Conservation (phyloP, 306 rosid species). For the Oemleria cerasiformis region DNA sequence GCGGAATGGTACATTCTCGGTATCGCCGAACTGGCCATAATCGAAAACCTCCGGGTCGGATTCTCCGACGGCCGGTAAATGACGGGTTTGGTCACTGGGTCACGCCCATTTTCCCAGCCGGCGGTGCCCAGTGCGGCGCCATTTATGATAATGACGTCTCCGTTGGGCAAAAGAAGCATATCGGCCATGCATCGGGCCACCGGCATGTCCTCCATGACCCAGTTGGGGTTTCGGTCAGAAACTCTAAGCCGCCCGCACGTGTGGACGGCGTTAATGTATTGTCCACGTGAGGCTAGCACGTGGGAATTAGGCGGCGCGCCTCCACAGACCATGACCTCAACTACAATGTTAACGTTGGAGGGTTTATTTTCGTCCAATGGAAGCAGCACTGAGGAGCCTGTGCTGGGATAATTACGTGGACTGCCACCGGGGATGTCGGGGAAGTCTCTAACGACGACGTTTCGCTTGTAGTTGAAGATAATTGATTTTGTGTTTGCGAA, state of each 20-base stretch:
- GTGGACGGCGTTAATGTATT: slow-evolving; percentile 30
- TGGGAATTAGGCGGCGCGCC: slow-evolving; percentile 55
- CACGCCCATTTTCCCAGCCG: slow-evolving; percentile 59
- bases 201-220: slow-evolving; percentile 77
- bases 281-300: slow-evolving; percentile 21
- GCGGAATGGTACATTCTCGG: slow-evolving; percentile 73
- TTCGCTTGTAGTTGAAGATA: slow-evolving; percentile 46
- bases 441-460: slow-evolving; percentile 46
- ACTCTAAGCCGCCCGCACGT: slow-evolving; percentile 57
- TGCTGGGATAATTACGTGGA: slow-evolving; percentile 77
- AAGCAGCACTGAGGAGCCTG: slow-evolving; percentile 74
- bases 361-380: slow-evolving; percentile 55
- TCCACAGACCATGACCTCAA: slow-evolving; percentile 64
- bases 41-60: slow-evolving; percentile 8
- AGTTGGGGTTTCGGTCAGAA: slow-evolving; percentile 39
- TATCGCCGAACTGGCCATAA: slow-evolving; percentile 42
- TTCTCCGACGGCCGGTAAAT: slow-evolving; percentile 31
- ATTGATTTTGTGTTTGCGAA: slow-evolving; percentile 68
- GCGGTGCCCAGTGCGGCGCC: slow-evolving; percentile 61
- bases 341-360: slow-evolving; percentile 5
- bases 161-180: slow-evolving; percentile 65
- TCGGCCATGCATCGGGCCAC: slow-evolving; percentile 67
- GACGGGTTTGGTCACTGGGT: slow-evolving; percentile 47
- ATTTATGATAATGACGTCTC: slow-evolving; percentile 56
- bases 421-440: slow-evolving; percentile 58